A percentile compares a stretch with the other conserved stretches of the same genome.
Conservation (phyloP, 305 asterid genomes). For the Striga hermonthica region DNA sequence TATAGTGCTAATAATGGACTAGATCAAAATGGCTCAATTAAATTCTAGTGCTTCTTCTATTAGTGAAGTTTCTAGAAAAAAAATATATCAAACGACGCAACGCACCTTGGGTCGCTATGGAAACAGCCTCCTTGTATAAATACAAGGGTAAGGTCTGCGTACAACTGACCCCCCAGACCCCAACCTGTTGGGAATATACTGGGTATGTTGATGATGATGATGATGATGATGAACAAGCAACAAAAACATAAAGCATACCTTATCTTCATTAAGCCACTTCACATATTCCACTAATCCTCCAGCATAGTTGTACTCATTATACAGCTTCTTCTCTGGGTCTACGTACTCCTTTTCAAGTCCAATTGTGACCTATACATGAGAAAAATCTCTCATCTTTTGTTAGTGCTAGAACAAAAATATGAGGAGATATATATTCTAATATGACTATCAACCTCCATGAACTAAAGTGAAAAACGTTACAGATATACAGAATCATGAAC, state of each 20-base stretch:
- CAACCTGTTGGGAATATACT: too few relatives aligned
- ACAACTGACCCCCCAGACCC: too few relatives aligned
- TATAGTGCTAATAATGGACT: too few relatives aligned
- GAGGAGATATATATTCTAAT: neutral
- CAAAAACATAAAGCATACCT: constrained; percentile 49
- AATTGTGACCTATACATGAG: constrained; percentile 56
- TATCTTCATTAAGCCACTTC: constrained; percentile 85
- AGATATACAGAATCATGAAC: constrained; percentile 23
- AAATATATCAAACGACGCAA: too few relatives aligned
- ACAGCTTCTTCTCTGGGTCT: constrained; percentile 58
- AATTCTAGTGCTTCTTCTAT: too few relatives aligned
- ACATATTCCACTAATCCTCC: constrained; percentile 94
- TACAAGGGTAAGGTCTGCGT: too few relatives aligned
- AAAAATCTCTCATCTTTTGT: neutral
- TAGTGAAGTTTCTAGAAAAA: too few relatives aligned
- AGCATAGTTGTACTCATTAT: constrained; percentile 75
- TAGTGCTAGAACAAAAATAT: too few relatives aligned
- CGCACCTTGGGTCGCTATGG: too few relatives aligned
- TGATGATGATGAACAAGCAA: constrained; percentile 12
- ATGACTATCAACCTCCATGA: constrained; percentile 13
- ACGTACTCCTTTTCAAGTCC: constrained; percentile 57
- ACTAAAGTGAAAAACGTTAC: constrained; percentile 25
- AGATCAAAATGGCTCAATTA: too few relatives aligned
- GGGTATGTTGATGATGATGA: too few relatives aligned
- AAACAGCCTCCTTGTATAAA: too few relatives aligned